These are phyloP conservation scores for Sclerotinia subarctica DNA, from an alignment of 2,329 filamentous ascomycete genomes.

Conservation along the genomic window DNA sequence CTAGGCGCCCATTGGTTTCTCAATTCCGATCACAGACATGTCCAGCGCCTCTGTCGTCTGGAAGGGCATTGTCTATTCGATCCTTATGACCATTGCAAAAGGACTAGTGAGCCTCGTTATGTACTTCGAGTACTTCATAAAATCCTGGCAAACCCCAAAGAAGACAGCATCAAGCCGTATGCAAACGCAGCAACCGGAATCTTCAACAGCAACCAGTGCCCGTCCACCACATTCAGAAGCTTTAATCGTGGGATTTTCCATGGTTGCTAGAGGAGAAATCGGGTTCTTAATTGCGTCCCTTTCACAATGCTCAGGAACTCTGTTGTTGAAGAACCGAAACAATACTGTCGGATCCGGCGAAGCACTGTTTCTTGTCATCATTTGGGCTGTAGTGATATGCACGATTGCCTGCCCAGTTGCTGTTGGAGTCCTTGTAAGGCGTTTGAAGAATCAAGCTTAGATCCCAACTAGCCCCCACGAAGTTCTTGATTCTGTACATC, in stretches of 20 bases:
- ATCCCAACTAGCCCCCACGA: background rate
- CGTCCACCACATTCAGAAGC: conserved; percentile 28
- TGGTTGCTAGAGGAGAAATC: conserved; percentile 78
- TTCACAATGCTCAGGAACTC: conserved; percentile 51
- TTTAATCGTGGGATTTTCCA: conserved; percentile 45
- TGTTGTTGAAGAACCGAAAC: conserved; percentile 23
- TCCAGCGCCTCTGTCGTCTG: conserved; percentile 63
- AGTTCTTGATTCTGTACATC: background rate
- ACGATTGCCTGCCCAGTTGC: conserved; percentile 51
- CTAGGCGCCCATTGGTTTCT: conserved; percentile 66
- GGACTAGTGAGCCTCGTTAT: conserved; percentile 50
- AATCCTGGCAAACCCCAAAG: background rate
- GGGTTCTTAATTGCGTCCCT: conserved; percentile 72
- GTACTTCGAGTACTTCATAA: conserved; percentile 26
- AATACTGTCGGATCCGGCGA: conserved; percentile 20
- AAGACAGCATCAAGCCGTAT: background rate
- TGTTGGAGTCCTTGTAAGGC: conserved; percentile 47
- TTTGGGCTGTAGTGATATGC: conserved; percentile 55
- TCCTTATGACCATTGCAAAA: conserved; percentile 67
- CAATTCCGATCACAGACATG: conserved; percentile 70
- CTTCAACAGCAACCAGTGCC: background rate
- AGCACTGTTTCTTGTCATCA: conserved; percentile 51
- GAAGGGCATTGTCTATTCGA: conserved; percentile 68
- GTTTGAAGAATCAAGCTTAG: conserved; percentile 37
- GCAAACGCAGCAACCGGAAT: background rate